Evolutionary conservation across 805 yeast genomes (phyloP), one percentile per base, ranked within the genome.

Genomic region (Metschnikowia kunwiensis): DNA sequence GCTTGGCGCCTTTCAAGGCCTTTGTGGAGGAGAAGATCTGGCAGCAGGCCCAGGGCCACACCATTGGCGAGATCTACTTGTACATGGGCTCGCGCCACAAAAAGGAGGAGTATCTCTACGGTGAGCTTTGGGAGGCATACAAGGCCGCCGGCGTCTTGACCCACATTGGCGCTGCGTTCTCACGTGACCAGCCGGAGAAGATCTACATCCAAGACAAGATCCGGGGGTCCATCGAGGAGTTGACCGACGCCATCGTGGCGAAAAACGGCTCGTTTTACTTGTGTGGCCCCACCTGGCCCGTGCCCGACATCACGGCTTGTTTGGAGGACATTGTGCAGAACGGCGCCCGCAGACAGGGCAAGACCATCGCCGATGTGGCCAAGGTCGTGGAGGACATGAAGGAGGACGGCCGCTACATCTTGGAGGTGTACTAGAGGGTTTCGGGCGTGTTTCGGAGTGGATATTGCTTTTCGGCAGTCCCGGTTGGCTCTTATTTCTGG

Each of bases 281-380:
- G 59, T 91, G 97, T 78, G 97, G 97, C 45, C 97, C 97, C 27
- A 91, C 97, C 2, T 91, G 97, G 97, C 97, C 97, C 22, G 97
- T 91, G 55, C 96, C 97, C 8, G 96, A 89, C 60, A 85, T 91
- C 53, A 85, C 96, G 35, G 83, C 82, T 28, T 95, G 96, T 53
- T 70, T 91, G 50, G 83, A 83, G 55, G 95, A 86, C 47, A 83
- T 91, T 50, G 73, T 88, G 34, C 61, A 63, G 16, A 74, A 75
- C 30, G 95, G 86, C 46, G 95, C 95, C 17, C 70, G 67, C 34
- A 70, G 68, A 47, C 73, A 69, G 36, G 94, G 93, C 38, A 54
- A 50, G 35, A 75, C 71, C 34, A 72, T 74, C 51, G 69, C 85
- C 40, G 94, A 89, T 51, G 73, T 82, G 47, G 78, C 80, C 31